Conservation (phyloP, 1,139 yeast genomes). For the Taphrina confusa region DNA sequence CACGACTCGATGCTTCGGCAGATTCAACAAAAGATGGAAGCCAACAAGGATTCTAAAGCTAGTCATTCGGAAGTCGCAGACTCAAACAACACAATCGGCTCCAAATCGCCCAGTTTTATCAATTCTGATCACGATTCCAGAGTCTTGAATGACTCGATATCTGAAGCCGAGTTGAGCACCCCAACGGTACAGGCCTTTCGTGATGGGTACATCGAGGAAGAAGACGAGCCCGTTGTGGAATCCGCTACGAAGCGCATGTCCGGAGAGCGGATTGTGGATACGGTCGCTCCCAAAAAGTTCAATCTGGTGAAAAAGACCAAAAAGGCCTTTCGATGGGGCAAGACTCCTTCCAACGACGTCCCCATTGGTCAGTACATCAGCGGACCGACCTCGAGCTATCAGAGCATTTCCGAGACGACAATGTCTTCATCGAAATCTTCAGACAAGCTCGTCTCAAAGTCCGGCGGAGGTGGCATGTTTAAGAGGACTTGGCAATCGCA, state of each 20-base stretch:
- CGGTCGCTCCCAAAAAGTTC: conserved; percentile 33
- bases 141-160: neutral
- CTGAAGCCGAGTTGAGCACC: neutral
- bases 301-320: conserved; percentile 37
- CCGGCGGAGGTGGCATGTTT: conserved; percentile 24
- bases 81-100: neutral
- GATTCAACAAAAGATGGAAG: conserved; percentile 39
- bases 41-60: conserved; percentile 2
- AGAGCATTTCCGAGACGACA: neutral
- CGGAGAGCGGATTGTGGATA: conserved; percentile 13
- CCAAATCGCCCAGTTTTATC: neutral
- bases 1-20: conserved; percentile 48
- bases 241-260: conserved; percentile 22
- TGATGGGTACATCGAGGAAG: conserved; percentile 9
- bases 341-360: conserved; percentile 10
- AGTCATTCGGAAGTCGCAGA: neutral
- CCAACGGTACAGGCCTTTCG: neutral
- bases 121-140: neutral
- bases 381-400: neutral
- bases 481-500: conserved; percentile 33
- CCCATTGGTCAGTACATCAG: neutral
- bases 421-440: conserved; percentile 20
- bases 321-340: conserved; percentile 28
- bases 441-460: conserved; percentile 14
- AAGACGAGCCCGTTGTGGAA: conserved; percentile 27